Conservation (phyloP, 441 rosid genomes). For the Gossypium trilobum region DNA sequence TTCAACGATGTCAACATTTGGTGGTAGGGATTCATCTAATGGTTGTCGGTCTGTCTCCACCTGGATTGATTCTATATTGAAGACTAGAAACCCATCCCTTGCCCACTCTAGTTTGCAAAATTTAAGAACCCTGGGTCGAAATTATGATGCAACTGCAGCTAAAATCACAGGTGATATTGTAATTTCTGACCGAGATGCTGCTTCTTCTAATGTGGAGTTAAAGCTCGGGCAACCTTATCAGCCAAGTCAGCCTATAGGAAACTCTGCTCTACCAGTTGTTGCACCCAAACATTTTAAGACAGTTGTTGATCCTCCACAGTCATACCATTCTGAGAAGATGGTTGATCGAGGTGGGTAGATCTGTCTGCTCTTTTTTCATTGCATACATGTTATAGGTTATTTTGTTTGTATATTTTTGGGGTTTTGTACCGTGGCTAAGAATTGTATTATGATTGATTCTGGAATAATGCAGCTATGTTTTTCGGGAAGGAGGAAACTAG, state of each 20-base stretch:
- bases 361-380: constrained; percentile 10
- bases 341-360: constrained; percentile 28
- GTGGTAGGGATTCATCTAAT: constrained; percentile 26
- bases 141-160: constrained; percentile 17
- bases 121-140: constrained; percentile 17
- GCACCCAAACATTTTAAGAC: constrained; percentile 21
- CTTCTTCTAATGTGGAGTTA: constrained; percentile 41
- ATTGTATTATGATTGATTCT: constrained; percentile 17
- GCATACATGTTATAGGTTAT: neutral
- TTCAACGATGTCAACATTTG: constrained; percentile 20
- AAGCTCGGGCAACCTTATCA: constrained; percentile 52
- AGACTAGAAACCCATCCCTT: constrained; percentile 19
- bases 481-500: constrained; percentile 23
- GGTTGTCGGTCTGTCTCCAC: constrained; percentile 18
- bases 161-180: constrained; percentile 17
- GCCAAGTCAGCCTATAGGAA: constrained; percentile 26
- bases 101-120: constrained; percentile 18
- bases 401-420: constrained; percentile 5
- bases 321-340: constrained; percentile 24
- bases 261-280: constrained; percentile 19
- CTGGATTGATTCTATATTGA: constrained; percentile 23
- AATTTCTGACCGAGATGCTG: constrained; percentile 19
- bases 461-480: constrained; percentile 28
- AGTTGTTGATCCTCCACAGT: constrained; percentile 16
- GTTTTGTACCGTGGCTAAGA: constrained; percentile 11